Evolutionary conservation across 225 moss, liverwort and hornwort species (phyloP).

Genomic region (Takakia lepidozioides): DNA sequence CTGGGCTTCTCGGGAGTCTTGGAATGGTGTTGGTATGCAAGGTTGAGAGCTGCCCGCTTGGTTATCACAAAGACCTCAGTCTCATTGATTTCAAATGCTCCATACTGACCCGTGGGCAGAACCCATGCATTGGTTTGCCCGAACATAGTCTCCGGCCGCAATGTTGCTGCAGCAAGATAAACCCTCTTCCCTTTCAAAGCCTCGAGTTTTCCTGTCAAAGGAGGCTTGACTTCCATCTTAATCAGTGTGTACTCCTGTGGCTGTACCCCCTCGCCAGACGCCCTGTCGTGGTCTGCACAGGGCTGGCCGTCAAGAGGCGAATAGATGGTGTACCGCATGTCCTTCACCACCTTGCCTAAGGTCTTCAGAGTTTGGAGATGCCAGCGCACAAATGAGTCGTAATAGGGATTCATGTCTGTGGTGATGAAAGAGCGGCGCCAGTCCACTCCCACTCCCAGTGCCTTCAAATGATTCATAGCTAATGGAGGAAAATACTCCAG

Average conservation of each 20-base stretch:
- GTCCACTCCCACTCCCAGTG: conserved; percentile 72
- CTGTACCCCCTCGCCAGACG: conserved; percentile 80
- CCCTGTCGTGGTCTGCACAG: conserved; percentile 94
- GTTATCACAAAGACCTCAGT: conserved; percentile 75
- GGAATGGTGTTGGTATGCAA: conserved; percentile 78
- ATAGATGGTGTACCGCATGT: conserved; percentile 72
- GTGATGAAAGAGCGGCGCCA: conserved; percentile 98
- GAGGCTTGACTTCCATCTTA: conserved; percentile 86
- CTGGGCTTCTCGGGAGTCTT: conserved; percentile 72
- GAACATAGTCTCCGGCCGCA: conserved; percentile 99
- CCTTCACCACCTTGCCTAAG: conserved; percentile 78
- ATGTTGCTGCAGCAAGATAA: conserved; percentile 84
- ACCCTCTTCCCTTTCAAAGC: conserved; percentile 62
- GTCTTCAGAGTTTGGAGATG: conserved; percentile 66
- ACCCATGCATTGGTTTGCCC: conserved; percentile 99
- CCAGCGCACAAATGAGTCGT: conserved; percentile 94
- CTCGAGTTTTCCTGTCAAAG: conserved; percentile 73
- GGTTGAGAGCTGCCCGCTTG: conserved; percentile 78
- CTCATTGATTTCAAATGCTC: conserved; percentile 82
- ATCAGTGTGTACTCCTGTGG: conserved; percentile 93
- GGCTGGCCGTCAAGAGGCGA: conserved; percentile 95
- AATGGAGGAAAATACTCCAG: conserved; percentile 79
- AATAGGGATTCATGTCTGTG: conserved; percentile 86
- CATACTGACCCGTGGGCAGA: conserved; percentile 85
- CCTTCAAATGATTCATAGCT: conserved; percentile 71